Evolutionary conservation across 2,329 filamentous ascomycete genomes (phyloP), one percentile per base, ranked within the genome.

Genomic region (Mycosphaerella sp.): DNA sequence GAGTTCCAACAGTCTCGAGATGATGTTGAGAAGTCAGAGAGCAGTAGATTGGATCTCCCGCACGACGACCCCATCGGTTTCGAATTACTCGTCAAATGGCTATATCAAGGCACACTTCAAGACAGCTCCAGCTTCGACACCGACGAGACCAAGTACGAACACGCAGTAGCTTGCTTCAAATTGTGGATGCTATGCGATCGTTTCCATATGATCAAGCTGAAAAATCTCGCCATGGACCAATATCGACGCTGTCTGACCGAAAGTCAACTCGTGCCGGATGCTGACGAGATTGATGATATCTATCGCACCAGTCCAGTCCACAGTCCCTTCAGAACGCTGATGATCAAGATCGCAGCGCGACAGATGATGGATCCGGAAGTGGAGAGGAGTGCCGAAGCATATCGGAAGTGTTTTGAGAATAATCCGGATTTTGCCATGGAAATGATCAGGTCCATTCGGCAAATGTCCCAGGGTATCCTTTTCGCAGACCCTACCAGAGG

Each of bases 321-420:
- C 3, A 78, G 74, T 50, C 75, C 77, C 1, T 80, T 80, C 62
- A 70, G 77, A 36, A 69, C 65, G 31, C 68, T 80, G 17, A 76
- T 80, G 72, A 74, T 75, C 51, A 70, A 72, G 57, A 80, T 80
- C 45, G 78, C 78, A n/a, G 78, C 78, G 4, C 69, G 78, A 26
- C 78, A 80, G 66, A 78, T 80, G 56, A 80, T 80, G 78, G 78
- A 80, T 59, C 77, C 78, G 0, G 76, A 74, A 31, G 74, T 69
- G 51, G 71, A 78, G 41, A 73, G 74, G 53, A 72, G 78, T 62
- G 73, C 76, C 2, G 71, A 74, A 26, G 72, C 70, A 3, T 80
- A 80, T 59, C 72, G 73, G 38, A 67, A 69, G 40, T 79, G 77
- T 60, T 78, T 80, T 63, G 70, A 73, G 31, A 66, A 70, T 56